Conservation (phyloP, 352 stramenopile genomes). For the Globisporangium alternatum region DNA sequence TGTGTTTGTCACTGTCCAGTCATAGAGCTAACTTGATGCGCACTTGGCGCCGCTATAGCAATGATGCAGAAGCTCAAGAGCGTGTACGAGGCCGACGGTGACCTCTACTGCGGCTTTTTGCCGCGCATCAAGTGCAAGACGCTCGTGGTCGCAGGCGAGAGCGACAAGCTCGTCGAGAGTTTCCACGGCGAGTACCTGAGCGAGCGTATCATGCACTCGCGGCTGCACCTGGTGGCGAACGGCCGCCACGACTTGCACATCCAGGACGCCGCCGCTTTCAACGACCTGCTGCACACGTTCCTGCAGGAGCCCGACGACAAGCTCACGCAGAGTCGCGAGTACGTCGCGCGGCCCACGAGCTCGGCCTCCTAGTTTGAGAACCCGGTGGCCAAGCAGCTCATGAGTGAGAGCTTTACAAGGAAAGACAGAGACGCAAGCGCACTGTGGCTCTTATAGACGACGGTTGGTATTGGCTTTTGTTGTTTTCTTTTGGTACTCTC, state of each 20-base stretch:
- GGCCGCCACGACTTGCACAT: constrained; percentile 63
- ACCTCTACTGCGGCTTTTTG: constrained; percentile 68
- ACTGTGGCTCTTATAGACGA: constrained; percentile 9
- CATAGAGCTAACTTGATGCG: background rate
- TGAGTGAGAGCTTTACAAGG: too few relatives aligned
- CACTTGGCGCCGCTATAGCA: constrained; percentile 17
- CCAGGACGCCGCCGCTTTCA: constrained; percentile 46
- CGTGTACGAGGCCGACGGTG: constrained; percentile 55
- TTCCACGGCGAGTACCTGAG: constrained; percentile 83
- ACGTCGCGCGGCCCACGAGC: constrained; percentile 44
- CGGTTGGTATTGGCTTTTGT: background rate
- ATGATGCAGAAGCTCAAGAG: constrained; percentile 49
- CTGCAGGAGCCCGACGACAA: constrained; percentile 77
- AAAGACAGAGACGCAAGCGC: background rate
- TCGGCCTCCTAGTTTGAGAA: background rate
- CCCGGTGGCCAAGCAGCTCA: background rate
- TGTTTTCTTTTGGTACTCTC: background rate
- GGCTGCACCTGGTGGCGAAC: constrained; percentile 48
- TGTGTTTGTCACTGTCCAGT: background rate
- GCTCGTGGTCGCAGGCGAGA: constrained; percentile 60
- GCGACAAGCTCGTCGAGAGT: constrained; percentile 58
- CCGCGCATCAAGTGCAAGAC: constrained; percentile 83
- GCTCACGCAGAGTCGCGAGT: constrained; percentile 79
- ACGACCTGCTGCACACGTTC: constrained; percentile 59
- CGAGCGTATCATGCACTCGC: constrained; percentile 84